Base-by-base conservation (phyloP, 1,284 basidiomycete species). In the Naganishia albida region DNA sequence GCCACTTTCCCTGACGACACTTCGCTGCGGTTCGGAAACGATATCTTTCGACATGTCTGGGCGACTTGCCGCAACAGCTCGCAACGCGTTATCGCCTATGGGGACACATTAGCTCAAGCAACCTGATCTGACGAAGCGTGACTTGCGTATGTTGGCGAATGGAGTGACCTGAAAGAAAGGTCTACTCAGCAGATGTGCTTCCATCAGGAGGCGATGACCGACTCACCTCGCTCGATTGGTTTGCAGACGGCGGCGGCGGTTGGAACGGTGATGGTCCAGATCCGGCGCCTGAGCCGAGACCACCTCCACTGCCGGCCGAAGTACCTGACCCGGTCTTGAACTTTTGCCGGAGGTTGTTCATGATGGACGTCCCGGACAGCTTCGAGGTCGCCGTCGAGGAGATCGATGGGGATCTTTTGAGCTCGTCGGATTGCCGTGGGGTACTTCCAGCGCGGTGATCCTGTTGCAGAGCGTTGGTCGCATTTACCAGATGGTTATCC, bases 51-150 rank as follows among this genome's bases (percentile, higher is more conserved):
- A 82, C 40, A 82, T 84, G 75, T 92, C 90, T 6, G 86, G 84
- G 55, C 85, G 83, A 42, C 75, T 92, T 0, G 88, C 89, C 63
- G 82, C 85, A 68, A 94, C 85, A 1, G 91, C 91, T 78, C 87
- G 85, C 48, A 88, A 83, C 0, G 81, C 79, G 15, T 78, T 80
- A 13, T 72, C 67, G 8, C 68, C 71, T 73, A 39, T 30, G n/a
- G 16, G 7, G 25, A 25, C 25, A 26, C 43, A 25, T 3, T 20
- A 54, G 18, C 40, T 38, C 16, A 28, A 34, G 25, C 7, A 28
- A 26, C 34, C 12, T 23, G 38, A 15, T 16, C 6, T 8, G 34
- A n/a, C 3, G 15, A 23, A 25, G 13, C 6, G 12, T 18, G 23
- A 60, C 56, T 62, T 42, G 40, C 60, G 60, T 20, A 62, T 62